Evolutionary conservation across 176 grass and related monocot genomes (phyloP).

Genomic region (Eragrostis curvula): DNA sequence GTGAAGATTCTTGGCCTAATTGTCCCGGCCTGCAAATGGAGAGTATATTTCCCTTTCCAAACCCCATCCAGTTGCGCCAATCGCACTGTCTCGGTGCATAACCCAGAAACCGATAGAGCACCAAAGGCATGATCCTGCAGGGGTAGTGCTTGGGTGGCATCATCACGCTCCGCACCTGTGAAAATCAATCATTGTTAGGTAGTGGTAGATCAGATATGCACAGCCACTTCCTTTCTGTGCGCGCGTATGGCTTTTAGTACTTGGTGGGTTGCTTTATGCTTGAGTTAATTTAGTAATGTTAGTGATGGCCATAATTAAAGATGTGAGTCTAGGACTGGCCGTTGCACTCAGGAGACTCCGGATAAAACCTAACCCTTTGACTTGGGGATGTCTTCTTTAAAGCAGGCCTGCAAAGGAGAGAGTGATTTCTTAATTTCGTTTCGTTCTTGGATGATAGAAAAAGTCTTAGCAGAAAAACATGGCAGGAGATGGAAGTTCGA

Average conservation of each 20-base stretch:
- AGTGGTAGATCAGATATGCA: slow-evolving; percentile 42
- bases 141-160: slow-evolving; percentile 32
- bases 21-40: slow-evolving; percentile 27
- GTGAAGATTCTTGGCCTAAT: slow-evolving; percentile 20
- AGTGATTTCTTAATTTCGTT: not conserved
- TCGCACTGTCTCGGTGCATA: not conserved
- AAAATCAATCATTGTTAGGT: slow-evolving; percentile 48
- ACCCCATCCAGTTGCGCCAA: slow-evolving; percentile 14
- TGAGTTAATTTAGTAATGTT: slow-evolving; percentile 17
- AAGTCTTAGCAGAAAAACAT: not conserved
- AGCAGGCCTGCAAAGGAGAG: slow-evolving; percentile 15
- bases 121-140: slow-evolving; percentile 29
- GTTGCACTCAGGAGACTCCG: slow-evolving; percentile 18
- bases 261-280: slow-evolving; percentile 42
- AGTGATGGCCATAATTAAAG: slow-evolving; percentile 46
- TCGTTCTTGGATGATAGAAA: not conserved
- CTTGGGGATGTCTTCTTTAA: slow-evolving; percentile 43
- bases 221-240: not conserved
- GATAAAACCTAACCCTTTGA: slow-evolving; percentile 54
- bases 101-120: slow-evolving; percentile 34
- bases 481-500: not conserved
- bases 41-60: not conserved
- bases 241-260: slow-evolving; percentile 39
- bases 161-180: slow-evolving; percentile 37
- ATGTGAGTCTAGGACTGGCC: slow-evolving; percentile 13